Percentiles rank a stretch among this genome's conserved stretches.
These are phyloP conservation scores for Aphanomyces euteiches DNA, from an alignment of 352 stramenopile genomes.

Conservation along the genomic window DNA sequence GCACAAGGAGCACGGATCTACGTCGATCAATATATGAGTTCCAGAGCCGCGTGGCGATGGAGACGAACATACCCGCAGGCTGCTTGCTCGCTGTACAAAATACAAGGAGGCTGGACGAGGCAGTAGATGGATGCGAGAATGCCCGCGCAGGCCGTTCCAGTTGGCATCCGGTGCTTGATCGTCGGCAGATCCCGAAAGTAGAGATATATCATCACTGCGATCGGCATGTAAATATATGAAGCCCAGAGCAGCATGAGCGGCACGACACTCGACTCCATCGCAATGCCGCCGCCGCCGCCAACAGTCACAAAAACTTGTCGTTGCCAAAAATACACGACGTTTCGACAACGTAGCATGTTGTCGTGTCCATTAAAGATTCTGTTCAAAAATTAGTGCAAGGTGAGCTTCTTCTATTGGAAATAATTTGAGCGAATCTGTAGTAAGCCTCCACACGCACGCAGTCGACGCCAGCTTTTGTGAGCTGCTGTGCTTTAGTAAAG, in stretches of 20 bases:
- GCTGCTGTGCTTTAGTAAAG: too few relatives aligned
- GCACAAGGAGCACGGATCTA: constrained; percentile 15
- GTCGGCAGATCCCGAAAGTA: background rate
- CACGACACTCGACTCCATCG: background rate
- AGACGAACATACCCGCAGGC: constrained; percentile 9
- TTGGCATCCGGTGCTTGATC: constrained; percentile 23
- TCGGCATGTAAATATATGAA: constrained; percentile 26
- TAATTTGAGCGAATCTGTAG: too few relatives aligned
- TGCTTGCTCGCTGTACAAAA: background rate
- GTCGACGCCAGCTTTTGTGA: too few relatives aligned
- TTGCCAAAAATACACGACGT: too few relatives aligned
- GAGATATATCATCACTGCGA: constrained; percentile 21
- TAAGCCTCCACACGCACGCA: too few relatives aligned
- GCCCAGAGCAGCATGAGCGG: constrained; percentile 17
- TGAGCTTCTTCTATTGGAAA: too few relatives aligned
- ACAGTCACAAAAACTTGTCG: background rate
- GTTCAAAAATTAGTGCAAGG: too few relatives aligned
- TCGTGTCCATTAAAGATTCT: too few relatives aligned
- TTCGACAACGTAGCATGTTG: too few relatives aligned
- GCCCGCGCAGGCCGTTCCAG: constrained; percentile 19
- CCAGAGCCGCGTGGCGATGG: background rate
- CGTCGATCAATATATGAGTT: background rate
- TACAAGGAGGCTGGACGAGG: constrained; percentile 21
- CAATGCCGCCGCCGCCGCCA: background rate
- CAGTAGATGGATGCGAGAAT: constrained; percentile 17